Base-by-base conservation (phyloP, 1,284 basidiomycete species). In the Microbotryum silenes-acaulis region DNA sequence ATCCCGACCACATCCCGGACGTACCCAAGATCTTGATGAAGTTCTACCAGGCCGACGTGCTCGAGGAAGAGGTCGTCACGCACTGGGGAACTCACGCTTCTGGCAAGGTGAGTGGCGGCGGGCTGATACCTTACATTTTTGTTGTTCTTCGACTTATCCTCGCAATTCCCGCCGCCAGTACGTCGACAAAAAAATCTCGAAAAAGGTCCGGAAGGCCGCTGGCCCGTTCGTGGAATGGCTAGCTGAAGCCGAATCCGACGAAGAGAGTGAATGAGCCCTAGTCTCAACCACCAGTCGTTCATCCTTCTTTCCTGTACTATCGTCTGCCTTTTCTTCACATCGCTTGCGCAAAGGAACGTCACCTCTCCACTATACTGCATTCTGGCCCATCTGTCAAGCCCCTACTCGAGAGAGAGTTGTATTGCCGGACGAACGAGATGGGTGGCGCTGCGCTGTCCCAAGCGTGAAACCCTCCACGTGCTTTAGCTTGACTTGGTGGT, bases 11-110 rank as follows among this genome's bases (percentile, higher is more conserved):
- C 25, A 80, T 90, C 55, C 74, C 84, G 3, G 69, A 78, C 12
- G 82, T 92, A 9, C 91, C 91, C 51, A 97, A 97, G 78, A 86
- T 96, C 66, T 82, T 99, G 66, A 97, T 98, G 94, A 84, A 78
- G 14, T 82, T 96, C 70, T 99, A 97, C 77, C 93, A 98, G 77
- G 82, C 81, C 54, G 94, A 98, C 71, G 80, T 97, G 23, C 78
- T 99, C 52, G 92, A 97, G 21, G 94, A 99, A 76, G 91, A 91
- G 33, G 81, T 96, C 20, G 81, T 92, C 66, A 84, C 82, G 55
- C 85, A 92, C 69, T 98, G 93, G 93, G 93, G 92, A 37, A 97
- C 90, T 7, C 94, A 97, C 73, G 91, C 96, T 71, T 90, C 87
- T 78, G 96, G 91, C 81, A 97, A 69, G 51, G 64, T 63, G 42